Conservation (phyloP, 2,329 filamentous ascomycete species). For the Leptographium wingfieldii region DNA sequence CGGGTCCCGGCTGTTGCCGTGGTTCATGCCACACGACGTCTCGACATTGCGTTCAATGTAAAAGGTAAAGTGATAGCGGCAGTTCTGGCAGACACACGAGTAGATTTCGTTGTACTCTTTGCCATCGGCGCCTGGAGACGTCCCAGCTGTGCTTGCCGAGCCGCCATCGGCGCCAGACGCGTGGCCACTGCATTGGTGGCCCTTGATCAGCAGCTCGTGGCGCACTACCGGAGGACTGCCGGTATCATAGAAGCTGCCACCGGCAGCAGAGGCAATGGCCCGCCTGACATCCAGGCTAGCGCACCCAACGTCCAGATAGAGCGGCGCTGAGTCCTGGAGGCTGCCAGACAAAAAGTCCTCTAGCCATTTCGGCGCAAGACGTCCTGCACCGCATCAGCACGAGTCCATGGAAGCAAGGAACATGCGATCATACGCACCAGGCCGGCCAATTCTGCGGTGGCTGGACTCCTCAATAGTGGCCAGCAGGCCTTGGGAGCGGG, state of each 20-base stretch:
- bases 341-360: constrained; percentile 10
- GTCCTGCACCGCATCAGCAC: constrained; percentile 6
- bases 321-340: constrained; percentile 3
- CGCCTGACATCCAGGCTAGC: constrained; percentile 2
- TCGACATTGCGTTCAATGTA: constrained; percentile 11
- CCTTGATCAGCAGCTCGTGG: constrained; percentile 12
- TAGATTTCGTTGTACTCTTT: constrained; percentile 10
- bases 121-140: constrained; percentile 7
- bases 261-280: constrained; percentile 5
- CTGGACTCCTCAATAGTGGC: constrained; percentile 3
- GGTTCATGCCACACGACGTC: constrained; percentile 8
- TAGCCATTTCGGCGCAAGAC: constrained; percentile 14
- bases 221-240: neutral
- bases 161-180: neutral
- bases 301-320: constrained; percentile 10
- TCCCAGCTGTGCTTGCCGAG: neutral
- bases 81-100: constrained; percentile 20
- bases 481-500: constrained; percentile 7
- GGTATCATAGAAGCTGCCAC: neutral
- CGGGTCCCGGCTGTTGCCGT: constrained; percentile 8
- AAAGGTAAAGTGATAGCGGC: constrained; percentile 22
- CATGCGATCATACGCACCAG: constrained; percentile 3
- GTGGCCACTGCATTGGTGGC: constrained; percentile 11
- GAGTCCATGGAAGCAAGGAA: neutral
- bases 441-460: constrained; percentile 3